These are phyloP conservation scores for Botryotinia globosa DNA, from an alignment of 2,329 filamentous ascomycete genomes.

Conservation along the genomic window DNA sequence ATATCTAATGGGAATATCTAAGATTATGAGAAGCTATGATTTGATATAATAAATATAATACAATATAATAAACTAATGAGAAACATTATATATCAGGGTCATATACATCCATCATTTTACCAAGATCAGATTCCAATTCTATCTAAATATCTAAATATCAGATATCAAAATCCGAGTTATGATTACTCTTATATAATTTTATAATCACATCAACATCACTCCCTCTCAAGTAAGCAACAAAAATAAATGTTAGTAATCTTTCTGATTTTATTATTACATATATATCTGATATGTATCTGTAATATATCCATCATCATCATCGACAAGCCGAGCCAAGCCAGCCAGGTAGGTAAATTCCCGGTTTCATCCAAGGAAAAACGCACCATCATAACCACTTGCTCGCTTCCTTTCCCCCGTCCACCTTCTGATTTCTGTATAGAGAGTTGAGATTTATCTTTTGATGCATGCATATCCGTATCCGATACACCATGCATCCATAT, in stretches of 20 bases:
- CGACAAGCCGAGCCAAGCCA: background rate
- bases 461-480: background rate
- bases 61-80: too few relatives aligned
- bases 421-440: slow-evolving; percentile 2
- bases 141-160: background rate
- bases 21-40: background rate
- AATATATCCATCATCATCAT: background rate
- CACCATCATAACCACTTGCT: background rate
- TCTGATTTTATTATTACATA: slow-evolving; percentile 5
- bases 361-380: background rate
- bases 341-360: background rate
- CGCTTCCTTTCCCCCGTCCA: background rate
- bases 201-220: background rate
- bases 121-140: background rate
- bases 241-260: background rate
- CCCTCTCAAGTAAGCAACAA: background rate
- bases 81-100: too few relatives aligned
- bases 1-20: background rate
- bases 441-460: slow-evolving; percentile 20
- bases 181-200: background rate
- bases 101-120: background rate
- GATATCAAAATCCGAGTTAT: background rate
- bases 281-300: background rate
- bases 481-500: background rate
- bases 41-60: too few relatives aligned